Evolutionary conservation across 805 yeast genomes (phyloP), one percentile per base, ranked within the genome.

Genomic region (Candida dendrica): DNA sequence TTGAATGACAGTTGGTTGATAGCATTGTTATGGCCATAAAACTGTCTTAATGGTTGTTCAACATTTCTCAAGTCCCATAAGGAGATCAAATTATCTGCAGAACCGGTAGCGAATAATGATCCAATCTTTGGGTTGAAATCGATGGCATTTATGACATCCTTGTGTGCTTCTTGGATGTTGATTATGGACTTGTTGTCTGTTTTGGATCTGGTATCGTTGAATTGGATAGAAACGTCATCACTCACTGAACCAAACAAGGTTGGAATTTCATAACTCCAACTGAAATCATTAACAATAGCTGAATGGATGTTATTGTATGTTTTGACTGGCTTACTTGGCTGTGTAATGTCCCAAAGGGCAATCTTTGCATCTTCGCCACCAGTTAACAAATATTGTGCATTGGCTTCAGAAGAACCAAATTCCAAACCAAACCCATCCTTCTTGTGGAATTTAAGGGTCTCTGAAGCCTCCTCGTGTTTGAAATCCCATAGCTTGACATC

Each of bases 11-110:
- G 64, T 59, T 80, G 72, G 37, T 76, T 66, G 26, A 84, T 69
- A 3, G 76, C 66, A 18, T 68, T 74, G 35, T 68, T 59, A 57
- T 86, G 95, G 17, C 93, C 95, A 49, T 71, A 75, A 15, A 88
- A 63, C 42, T 74, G 73, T 52, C 91, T 72, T 27, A 84, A 52
- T 24, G 89, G 85, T 13, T 64, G 59, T 1, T 66, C 49, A 26
- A 78, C 68, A 53, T 79, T 78, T 56, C 95, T 72, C 41, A 84
- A 61, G 57, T 89, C 96, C 79, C 87, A 87, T 20, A 83, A 64
- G 40, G 75, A 75, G 17, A 87, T 75, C n/a, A 79, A 65, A 51
- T 80, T 79, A 57, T 88, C 96, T 22, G 82, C 77, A 11, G 88
- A 83, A 18, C 84, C 95, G 1, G 93, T 84, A 13, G 82, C 90